phyloP scores from a whole-genome alignment of 345 rosid genomes.

The Pseudoturritis turrita region DNA sequence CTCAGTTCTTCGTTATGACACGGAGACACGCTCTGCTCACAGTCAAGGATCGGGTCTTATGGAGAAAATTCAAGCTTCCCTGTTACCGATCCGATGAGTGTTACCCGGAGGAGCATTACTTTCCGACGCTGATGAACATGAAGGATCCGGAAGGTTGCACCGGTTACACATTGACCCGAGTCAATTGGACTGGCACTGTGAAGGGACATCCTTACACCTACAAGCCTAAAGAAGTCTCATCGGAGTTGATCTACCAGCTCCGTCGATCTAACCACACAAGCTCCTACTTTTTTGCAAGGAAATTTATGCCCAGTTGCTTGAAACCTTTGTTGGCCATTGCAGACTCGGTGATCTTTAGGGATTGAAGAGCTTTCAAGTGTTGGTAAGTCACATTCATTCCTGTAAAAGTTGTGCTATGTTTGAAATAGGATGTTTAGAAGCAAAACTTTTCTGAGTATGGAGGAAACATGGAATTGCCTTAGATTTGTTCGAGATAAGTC shows the following conservation, averaged over 20 bases:
- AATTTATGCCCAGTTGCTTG: background rate
- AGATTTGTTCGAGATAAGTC: too few relatives aligned
- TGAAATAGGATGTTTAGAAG: too few relatives aligned
- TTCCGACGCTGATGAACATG: constrained; percentile 4
- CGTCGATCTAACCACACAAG: background rate
- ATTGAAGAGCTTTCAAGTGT: background rate
- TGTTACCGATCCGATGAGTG: constrained; percentile 4
- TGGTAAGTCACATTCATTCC: background rate
- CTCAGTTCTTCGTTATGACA: background rate
- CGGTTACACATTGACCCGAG: background rate
- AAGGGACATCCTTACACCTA: constrained; percentile 1
- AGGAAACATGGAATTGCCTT: background rate
- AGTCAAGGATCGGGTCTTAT: background rate
- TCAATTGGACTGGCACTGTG: constrained; percentile 4
- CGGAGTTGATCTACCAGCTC: background rate
- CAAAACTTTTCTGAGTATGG: too few relatives aligned
- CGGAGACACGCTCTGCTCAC: background rate
- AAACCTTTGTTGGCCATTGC: constrained; percentile 1
- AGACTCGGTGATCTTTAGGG: background rate
- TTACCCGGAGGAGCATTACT: constrained; percentile 14
- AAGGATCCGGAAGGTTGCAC: background rate
- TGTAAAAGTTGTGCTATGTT: too few relatives aligned
- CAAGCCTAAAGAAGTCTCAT: background rate
- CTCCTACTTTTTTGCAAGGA: background rate
- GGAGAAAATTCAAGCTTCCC: constrained; percentile 1